phyloP scores from a whole-genome alignment of 345 rosid genomes.

The Pseudoturritis turrita region DNA sequence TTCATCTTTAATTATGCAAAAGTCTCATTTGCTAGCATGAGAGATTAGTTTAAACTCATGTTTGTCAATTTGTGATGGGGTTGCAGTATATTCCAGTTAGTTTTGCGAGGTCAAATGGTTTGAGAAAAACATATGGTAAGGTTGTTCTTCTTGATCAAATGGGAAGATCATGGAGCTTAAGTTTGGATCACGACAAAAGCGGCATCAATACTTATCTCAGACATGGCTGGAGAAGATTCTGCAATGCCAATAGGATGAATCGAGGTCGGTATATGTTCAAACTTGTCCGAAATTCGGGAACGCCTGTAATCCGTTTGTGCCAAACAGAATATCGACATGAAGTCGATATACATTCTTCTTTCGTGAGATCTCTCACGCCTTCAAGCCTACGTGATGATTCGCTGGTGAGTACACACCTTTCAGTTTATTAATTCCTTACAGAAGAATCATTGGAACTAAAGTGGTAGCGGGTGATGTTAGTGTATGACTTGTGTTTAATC shows the following conservation, averaged over 20 bases:
- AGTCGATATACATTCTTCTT: neutral
- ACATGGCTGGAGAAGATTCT: slow-evolving; percentile 24
- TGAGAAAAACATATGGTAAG: neutral
- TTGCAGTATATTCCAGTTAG: slow-evolving; percentile 21
- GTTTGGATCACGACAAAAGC: neutral
- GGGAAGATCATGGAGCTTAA: slow-evolving; percentile 28
- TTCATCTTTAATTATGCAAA: neutral
- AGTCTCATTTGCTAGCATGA: neutral
- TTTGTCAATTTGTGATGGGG: neutral
- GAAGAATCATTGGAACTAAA: neutral
- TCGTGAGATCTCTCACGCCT: slow-evolving; percentile 9
- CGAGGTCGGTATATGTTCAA: slow-evolving; percentile 4
- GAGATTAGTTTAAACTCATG: neutral
- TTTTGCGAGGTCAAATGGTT: slow-evolving; percentile 17
- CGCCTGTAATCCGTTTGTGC: slow-evolving; percentile 12
- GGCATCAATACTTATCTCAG: neutral
- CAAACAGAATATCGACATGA: neutral
- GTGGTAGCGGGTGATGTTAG: neutral
- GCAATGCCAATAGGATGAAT: slow-evolving; percentile 10
- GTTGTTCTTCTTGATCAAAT: slow-evolving; percentile 6
- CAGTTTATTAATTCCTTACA: neutral
- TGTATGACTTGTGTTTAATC: neutral
- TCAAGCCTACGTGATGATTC: neutral
- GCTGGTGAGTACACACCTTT: slow-evolving; percentile 3
- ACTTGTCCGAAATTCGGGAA: neutral